phyloP scores from a whole-genome alignment of 495 filamentous ascomycete genomes.

The Podospora sp. region DNA sequence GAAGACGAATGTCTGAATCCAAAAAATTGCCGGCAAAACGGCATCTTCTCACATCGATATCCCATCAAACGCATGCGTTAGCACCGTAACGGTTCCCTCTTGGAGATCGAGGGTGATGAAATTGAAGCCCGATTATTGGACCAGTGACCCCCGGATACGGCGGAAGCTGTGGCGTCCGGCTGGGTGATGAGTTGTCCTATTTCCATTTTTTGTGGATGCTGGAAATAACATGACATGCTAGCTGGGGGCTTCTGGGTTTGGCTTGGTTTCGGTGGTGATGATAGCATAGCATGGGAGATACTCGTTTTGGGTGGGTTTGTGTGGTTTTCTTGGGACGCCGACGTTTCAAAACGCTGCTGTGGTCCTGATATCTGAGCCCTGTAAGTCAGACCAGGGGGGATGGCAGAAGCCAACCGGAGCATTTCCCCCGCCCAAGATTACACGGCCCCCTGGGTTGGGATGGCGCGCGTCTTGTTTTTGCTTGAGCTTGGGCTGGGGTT shows the following conservation, averaged over 20 bases:
- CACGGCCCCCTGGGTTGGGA: not conserved
- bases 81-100: not conserved
- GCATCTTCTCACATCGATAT: not conserved
- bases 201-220: not conserved
- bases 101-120: not conserved
- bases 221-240: not conserved
- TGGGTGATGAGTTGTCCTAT: too few species aligned
- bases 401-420: constrained; percentile 9
- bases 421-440: constrained; percentile 11
- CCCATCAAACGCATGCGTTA: not conserved
- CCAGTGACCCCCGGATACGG: not conserved
- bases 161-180: not conserved
- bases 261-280: not conserved
- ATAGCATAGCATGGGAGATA: not conserved
- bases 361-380: not conserved
- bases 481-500: not conserved
- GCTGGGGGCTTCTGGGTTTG: not conserved
- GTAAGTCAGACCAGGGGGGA: not conserved
- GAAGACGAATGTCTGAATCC: not conserved
- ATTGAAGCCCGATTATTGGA: not conserved
- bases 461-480: not conserved
- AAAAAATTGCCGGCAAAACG: not conserved
- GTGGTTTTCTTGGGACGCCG: not conserved
- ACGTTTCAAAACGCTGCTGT: constrained; percentile 11
- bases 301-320: not conserved